These are phyloP conservation scores for Podospora didyma DNA, from an alignment of 495 filamentous ascomycete genomes.

Conservation along the genomic window DNA sequence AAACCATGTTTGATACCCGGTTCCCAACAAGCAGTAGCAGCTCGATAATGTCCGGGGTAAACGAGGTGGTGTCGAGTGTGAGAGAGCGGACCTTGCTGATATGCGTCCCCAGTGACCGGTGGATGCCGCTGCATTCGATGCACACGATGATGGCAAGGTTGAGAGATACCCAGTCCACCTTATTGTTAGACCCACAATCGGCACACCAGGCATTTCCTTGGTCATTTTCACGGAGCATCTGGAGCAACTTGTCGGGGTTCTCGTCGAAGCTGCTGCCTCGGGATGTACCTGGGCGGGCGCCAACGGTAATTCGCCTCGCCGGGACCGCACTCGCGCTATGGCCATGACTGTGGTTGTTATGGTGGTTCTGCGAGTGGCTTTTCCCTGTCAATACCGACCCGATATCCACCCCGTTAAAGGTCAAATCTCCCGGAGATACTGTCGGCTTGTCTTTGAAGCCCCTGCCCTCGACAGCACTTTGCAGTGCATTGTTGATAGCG, in stretches of 20 bases:
- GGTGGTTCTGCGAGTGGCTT: conserved; percentile 68
- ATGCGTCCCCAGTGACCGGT: conserved; percentile 93
- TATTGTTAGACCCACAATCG: conserved; percentile 85
- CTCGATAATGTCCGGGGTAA: conserved; percentile 93
- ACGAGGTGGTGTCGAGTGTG: conserved; percentile 90
- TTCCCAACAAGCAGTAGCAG: conserved; percentile 92
- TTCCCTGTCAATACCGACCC: conserved; percentile 94
- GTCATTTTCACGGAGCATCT: conserved; percentile 83
- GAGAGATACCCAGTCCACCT: conserved; percentile 98
- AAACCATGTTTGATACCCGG: conserved; percentile 91
- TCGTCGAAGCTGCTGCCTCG: conserved; percentile 74
- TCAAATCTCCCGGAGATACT: conserved; percentile 41
- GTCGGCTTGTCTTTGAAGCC: conserved; percentile 50
- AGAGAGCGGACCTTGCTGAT: conserved; percentile 96
- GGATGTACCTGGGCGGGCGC: conserved; percentile 71
- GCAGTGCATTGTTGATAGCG: conserved; percentile 94
- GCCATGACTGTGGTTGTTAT: conserved; percentile 40
- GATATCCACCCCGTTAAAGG: conserved; percentile 70
- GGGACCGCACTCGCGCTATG: conserved; percentile 47
- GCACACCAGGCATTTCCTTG: conserved; percentile 93
- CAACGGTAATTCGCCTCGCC: conserved; percentile 79
- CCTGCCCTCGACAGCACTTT: conserved; percentile 87
- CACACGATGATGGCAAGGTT: conserved; percentile 95
- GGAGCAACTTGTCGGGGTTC: conserved; percentile 71
- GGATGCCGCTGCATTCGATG: conserved; percentile 97